Evolutionary conservation across 2,329 filamentous ascomycete species (phyloP).

Genomic region (Ascochyta pisi): DNA sequence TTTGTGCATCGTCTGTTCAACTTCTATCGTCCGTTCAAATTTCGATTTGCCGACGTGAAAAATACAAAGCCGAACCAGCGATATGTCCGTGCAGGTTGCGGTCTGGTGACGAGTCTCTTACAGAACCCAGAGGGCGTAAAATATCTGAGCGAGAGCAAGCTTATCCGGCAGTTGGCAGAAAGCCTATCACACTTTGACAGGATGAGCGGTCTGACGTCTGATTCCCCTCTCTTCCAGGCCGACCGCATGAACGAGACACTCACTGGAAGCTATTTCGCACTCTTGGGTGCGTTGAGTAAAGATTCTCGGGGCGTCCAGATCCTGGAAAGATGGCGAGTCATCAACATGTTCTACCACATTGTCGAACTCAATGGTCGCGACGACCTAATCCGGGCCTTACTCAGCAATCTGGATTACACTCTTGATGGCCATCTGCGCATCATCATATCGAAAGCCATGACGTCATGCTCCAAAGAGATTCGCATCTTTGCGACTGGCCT

Average conservation of each 20-base stretch:
- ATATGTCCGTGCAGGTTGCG: slow-evolving; percentile 88
- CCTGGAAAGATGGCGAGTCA: slow-evolving; percentile 95
- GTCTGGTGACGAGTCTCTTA: slow-evolving; percentile 83
- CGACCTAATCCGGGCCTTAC: slow-evolving; percentile 85
- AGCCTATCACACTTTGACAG: slow-evolving; percentile 95
- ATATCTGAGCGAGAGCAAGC: slow-evolving; percentile 89
- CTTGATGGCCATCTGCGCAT: slow-evolving; percentile 86
- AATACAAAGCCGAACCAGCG: slow-evolving; percentile 94
- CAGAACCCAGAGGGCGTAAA: slow-evolving; percentile 84
- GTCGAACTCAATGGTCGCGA: slow-evolving; percentile 89
- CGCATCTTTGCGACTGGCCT: slow-evolving; percentile 88
- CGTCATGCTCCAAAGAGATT: slow-evolving; percentile 87
- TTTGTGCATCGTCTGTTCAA: slow-evolving; percentile 94
- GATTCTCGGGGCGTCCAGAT: slow-evolving; percentile 85
- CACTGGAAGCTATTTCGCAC: slow-evolving; percentile 90
- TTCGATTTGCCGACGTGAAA: slow-evolving; percentile 86
- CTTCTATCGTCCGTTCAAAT: slow-evolving; percentile 97
- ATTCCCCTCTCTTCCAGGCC: slow-evolving; percentile 85
- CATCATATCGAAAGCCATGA: slow-evolving; percentile 91
- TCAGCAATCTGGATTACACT: slow-evolving; percentile 92
- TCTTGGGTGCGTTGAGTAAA: slow-evolving; percentile 85
- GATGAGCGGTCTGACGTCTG: slow-evolving; percentile 75
- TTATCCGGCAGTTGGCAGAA: slow-evolving; percentile 91
- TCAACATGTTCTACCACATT: slow-evolving; percentile 99
- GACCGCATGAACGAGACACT: slow-evolving; percentile 86